Base-by-base conservation (phyloP, 208 protist species). In the Herpetomonas muscarum region DNA sequence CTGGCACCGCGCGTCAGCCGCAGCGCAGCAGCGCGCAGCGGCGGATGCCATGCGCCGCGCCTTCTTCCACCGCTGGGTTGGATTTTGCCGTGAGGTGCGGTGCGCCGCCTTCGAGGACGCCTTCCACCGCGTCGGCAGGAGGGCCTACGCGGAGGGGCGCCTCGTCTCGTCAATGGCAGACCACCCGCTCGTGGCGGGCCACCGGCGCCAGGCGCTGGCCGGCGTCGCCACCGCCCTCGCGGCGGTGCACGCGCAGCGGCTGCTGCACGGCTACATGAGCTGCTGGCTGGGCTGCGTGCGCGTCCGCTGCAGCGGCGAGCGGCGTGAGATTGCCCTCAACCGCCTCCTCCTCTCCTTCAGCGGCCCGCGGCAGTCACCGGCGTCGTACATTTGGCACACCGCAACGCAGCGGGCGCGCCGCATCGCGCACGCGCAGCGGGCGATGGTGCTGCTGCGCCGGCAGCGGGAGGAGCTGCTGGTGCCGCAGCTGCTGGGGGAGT, bases 261-360 rank as follows among this genome's bases (percentile, higher is more conserved):
- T 47, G 29, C 36, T 57, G n/a, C 50, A 52, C 1, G 12, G 44
- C 21, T 57, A 28, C 19, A 74, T 70, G 30, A 13, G 31, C 3
- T 37, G 44, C 44, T 79, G 73, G 73, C 51, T 39, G 21, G 55
- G 24, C 5, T 53, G 51, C 3, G 32, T 68, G 5, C 53, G 45
- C 6, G 30, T 26, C 12, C 53, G 31, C 34, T 39, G 32, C 29
- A 44, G 12, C 2, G 32, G 47, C 34, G 28, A 61, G 49, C 52
- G 55, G 9, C 74, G 70, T 32, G 58, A 63, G 26, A 25, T 72
- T 12, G 59, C 71, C 19, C 81, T 75, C 60, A 83, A 83, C 64
- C 57, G 53, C 25, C 57, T 89, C 13, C 67, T 83, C 19, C 66
- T 89, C 21, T 76, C 74, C 19, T 74, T 78, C 58, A 76, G 64